These are phyloP conservation scores for Lindgomyces ingoldianus DNA, from an alignment of 495 filamentous ascomycete genomes.

Conservation along the genomic window DNA sequence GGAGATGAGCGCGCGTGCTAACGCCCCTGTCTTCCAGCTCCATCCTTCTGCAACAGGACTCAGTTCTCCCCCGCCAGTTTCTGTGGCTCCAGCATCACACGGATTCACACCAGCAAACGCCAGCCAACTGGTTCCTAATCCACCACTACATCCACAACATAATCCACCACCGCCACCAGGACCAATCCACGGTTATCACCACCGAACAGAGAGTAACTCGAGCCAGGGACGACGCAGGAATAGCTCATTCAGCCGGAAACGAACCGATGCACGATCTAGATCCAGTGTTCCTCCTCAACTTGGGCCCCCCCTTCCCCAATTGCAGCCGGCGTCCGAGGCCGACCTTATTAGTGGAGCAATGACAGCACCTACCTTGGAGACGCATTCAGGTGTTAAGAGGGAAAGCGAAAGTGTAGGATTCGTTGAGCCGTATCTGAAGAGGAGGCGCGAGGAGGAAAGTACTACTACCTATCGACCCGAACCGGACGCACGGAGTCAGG, in stretches of 20 bases:
- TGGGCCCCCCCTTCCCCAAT: conserved; percentile 22
- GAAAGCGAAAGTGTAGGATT: conserved; percentile 28
- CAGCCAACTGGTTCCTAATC: conserved; percentile 25
- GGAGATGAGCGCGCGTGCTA: conserved; percentile 71
- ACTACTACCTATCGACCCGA: conserved; percentile 2
- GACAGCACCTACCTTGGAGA: conserved; percentile 18
- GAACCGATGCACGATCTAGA: conserved; percentile 24
- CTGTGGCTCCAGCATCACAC: conserved; percentile 14
- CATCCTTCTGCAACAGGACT: conserved; percentile 34
- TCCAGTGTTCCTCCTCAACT: conserved; percentile 35
- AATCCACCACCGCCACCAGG: conserved; percentile 18
- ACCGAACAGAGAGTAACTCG: conserved; percentile 27
- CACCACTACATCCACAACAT: conserved; percentile 6
- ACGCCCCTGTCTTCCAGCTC: conserved; percentile 47
- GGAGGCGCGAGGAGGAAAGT: conserved; percentile 28
- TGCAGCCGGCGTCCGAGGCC: conserved; percentile 29
- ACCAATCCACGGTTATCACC: conserved; percentile 30
- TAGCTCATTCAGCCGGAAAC: conserved; percentile 31
- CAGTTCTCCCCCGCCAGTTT: conserved; percentile 13
- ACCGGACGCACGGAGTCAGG: conserved; percentile 16
- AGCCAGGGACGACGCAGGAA: conserved; percentile 30
- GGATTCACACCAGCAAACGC: conserved; percentile 29
- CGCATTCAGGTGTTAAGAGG: conserved; percentile 23
- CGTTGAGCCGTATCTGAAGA: conserved; percentile 29
- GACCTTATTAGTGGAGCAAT: conserved; percentile 19